Percentiles rank a stretch among this genome's conserved stretches.
Evolutionary conservation across 2,329 filamentous ascomycete species (phyloP).

Genomic region (Chrysosphaeria jannelii): DNA sequence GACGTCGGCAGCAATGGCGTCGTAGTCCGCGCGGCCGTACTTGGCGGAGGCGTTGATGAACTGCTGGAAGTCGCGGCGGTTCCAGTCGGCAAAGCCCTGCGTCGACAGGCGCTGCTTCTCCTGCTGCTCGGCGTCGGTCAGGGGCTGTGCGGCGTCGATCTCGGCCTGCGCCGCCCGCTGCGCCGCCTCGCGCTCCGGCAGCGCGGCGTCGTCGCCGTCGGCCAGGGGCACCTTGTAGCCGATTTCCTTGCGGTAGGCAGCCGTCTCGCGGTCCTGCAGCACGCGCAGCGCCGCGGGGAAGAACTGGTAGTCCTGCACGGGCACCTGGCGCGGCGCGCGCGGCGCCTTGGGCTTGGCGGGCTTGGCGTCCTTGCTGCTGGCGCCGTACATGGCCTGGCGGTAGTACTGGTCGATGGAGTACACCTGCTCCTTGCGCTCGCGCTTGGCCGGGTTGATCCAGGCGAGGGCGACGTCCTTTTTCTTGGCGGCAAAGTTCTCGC

Average conservation of each 20-base stretch:
- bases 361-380: constrained; percentile 29
- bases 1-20: constrained; percentile 61
- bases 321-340: constrained; percentile 75
- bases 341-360: constrained; percentile 90
- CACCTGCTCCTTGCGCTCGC: constrained; percentile 89
- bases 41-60: constrained; percentile 90
- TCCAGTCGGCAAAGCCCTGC: constrained; percentile 83
- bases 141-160: constrained; percentile 67
- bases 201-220: constrained; percentile 57
- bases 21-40: constrained; percentile 65
- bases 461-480: constrained; percentile 71
- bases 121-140: constrained; percentile 69
- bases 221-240: constrained; percentile 76
- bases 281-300: constrained; percentile 63
- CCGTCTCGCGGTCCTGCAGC: constrained; percentile 86
- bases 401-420: constrained; percentile 99
- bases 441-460: constrained; percentile 97
- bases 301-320: constrained; percentile 91
- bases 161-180: constrained; percentile 66
- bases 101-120: constrained; percentile 60
- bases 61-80: constrained; percentile 89
- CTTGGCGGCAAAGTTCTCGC: constrained; percentile 71
- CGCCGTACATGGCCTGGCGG: constrained; percentile 52
- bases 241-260: constrained; percentile 86
- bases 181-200: constrained; percentile 65